Evolutionary conservation across 306 rosid species (phyloP).

Genomic region (Medicago arabica): DNA sequence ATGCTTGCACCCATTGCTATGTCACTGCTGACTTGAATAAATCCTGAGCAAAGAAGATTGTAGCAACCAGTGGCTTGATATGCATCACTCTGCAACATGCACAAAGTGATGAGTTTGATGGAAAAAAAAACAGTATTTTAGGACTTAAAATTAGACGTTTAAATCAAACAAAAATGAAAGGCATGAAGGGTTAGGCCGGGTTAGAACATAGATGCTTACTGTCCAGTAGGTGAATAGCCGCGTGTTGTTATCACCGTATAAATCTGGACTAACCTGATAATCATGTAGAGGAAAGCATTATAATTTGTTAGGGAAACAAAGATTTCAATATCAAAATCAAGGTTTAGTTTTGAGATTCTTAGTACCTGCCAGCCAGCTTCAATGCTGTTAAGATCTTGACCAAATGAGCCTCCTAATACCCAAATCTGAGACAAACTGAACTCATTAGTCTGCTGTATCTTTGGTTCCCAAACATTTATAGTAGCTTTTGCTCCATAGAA

Average conservation of each 20-base stretch:
- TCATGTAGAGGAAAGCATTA: conserved; percentile 17
- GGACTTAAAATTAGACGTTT: neutral
- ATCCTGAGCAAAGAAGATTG: conserved; percentile 99
- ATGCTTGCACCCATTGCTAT: conserved; percentile 99
- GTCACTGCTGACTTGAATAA: conserved; percentile 84
- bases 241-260: conserved; percentile 94
- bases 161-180: conserved; percentile 2
- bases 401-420: conserved; percentile 96
- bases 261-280: conserved; percentile 91
- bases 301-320: conserved; percentile 9
- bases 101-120: neutral
- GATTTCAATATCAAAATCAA: neutral
- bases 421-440: conserved; percentile 98
- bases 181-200: neutral
- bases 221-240: conserved; percentile 99
- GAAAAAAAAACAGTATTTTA: neutral
- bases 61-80: conserved; percentile 99
- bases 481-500: conserved; percentile 97
- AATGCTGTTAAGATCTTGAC: conserved; percentile 97
- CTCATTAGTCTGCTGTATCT: conserved; percentile 91
- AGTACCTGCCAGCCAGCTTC: conserved; percentile 99
- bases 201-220: conserved; percentile 51
- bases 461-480: conserved; percentile 98
- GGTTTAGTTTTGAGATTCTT: neutral
- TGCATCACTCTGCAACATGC: conserved; percentile 82